These are phyloP conservation scores for Talaromyces atroroseus DNA, from an alignment of 2,329 filamentous ascomycete species.

Conservation along the genomic window DNA sequence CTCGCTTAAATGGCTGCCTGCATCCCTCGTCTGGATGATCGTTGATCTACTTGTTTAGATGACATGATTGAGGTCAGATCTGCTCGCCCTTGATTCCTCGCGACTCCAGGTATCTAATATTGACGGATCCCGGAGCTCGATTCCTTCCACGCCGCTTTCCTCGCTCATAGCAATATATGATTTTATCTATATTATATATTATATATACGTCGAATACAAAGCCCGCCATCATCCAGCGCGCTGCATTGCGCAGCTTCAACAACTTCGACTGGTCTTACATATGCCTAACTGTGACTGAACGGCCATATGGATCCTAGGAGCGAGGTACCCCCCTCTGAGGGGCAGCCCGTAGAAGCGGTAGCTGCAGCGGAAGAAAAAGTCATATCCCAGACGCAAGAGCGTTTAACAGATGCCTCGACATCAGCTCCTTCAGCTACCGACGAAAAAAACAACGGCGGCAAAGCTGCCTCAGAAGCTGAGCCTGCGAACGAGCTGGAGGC, in stretches of 20 bases:
- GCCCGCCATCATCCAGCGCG: no score
- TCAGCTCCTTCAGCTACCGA: conserved; percentile 19
- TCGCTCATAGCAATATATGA: neutral
- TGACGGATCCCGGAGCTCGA: no score
- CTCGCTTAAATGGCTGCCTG: neutral
- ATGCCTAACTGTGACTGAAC: neutral
- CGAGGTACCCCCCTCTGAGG: neutral
- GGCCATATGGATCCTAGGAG: neutral
- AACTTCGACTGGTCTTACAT: neutral
- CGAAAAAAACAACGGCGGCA: conserved; percentile 13
- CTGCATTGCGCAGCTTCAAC: no score
- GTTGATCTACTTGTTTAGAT: neutral
- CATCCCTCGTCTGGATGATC: neutral
- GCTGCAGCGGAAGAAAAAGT: neutral
- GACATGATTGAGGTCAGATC: no score
- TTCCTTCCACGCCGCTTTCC: no score
- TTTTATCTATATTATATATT: neutral
- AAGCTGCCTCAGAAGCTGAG: conserved; percentile 27
- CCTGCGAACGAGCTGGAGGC: conserved; percentile 41
- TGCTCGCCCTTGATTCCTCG: neutral
- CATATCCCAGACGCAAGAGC: neutral
- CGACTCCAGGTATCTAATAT: no score
- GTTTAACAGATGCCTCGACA: conserved; percentile 11
- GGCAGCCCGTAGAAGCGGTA: conserved; percentile 1
- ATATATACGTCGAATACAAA: neutral